Conservation (phyloP, 495 filamentous ascomycete genomes). For the Aspergillus egyptiacus region DNA sequence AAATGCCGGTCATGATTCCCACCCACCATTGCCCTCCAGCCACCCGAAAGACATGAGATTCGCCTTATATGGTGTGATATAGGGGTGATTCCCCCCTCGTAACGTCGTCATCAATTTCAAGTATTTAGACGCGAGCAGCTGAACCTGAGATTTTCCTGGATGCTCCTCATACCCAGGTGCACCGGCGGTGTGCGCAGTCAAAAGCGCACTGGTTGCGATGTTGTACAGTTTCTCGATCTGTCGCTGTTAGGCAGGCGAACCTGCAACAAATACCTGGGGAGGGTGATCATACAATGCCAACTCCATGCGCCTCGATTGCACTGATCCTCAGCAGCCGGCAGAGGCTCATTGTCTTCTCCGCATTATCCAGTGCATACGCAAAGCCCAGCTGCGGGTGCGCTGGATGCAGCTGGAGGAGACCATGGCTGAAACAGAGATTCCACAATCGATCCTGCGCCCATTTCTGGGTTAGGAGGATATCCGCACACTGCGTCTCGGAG, state of each 20-base stretch:
- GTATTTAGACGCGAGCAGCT: constrained; percentile 30
- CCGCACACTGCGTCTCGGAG: constrained; percentile 63
- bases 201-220: constrained; percentile 36
- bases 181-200: constrained; percentile 23
- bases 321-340: constrained; percentile 56
- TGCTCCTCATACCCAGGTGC: neutral
- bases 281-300: constrained; percentile 50
- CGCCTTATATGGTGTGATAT: constrained; percentile 29
- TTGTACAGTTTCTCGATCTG: constrained; percentile 41
- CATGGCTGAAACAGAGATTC: constrained; percentile 57
- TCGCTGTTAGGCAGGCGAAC: constrained; percentile 7
- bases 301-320: constrained; percentile 68
- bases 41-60: neutral
- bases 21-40: neutral
- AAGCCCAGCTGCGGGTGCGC: constrained; percentile 57
- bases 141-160: neutral
- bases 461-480: constrained; percentile 67
- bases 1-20: too few relatives aligned
- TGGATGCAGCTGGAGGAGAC: constrained; percentile 44
- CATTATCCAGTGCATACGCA: constrained; percentile 63
- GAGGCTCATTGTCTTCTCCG: constrained; percentile 56
- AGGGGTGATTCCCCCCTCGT: constrained; percentile 39
- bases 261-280: neutral
- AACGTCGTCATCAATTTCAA: constrained; percentile 31
- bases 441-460: constrained; percentile 82